These are phyloP conservation scores for Colletotrichum sp. DNA, from an alignment of 2,329 filamentous ascomycete genomes.

Conservation along the genomic window DNA sequence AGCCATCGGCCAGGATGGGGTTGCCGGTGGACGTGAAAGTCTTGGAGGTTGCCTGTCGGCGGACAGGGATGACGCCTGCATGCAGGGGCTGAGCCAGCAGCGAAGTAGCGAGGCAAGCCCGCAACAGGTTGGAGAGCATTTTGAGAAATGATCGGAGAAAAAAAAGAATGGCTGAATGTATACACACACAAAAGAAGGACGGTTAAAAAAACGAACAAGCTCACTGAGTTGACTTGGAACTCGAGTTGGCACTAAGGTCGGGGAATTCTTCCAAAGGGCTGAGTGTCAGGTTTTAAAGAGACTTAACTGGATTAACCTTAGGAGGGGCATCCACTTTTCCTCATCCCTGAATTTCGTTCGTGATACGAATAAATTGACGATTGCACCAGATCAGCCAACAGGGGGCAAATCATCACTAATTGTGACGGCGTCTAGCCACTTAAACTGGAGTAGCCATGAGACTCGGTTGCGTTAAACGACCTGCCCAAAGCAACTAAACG, in stretches of 20 bases:
- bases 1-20: conserved; percentile 40
- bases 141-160: not conserved
- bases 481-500: not conserved
- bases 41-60: conserved; percentile 20
- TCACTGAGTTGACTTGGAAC: not conserved
- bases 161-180: not conserved
- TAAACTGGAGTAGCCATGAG: not conserved
- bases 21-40: conserved; percentile 36
- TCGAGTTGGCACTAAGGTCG: not conserved
- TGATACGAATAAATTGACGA: not conserved
- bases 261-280: not conserved
- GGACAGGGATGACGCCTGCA: conserved; percentile 1
- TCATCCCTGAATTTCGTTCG: not conserved
- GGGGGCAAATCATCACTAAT: not conserved
- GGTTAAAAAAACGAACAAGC: not conserved
- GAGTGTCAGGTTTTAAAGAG: not conserved
- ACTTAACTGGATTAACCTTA: not conserved
- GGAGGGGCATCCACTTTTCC: not conserved
- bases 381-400: not conserved
- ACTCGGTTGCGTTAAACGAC: not conserved
- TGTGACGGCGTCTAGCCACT: not conserved
- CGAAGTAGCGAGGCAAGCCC: not conserved
- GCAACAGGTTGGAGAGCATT: not conserved
- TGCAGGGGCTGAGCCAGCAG: conserved; percentile 6
- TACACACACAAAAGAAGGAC: not conserved